Conservation (phyloP, 139 green algal genomes). For the Chlamydomonas sp. region DNA sequence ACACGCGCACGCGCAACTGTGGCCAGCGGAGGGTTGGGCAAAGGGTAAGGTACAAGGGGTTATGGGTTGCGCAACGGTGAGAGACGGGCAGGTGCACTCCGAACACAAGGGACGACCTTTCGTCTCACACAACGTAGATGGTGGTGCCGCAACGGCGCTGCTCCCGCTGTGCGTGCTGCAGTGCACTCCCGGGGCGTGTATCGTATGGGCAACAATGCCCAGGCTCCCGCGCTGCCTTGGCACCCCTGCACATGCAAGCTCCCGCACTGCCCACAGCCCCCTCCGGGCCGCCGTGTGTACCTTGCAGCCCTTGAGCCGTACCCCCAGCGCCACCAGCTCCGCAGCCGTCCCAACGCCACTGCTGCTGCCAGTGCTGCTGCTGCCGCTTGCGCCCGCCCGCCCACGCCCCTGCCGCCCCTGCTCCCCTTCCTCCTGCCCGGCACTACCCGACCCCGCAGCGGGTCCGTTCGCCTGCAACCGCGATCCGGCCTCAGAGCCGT, state of each 20-base stretch:
- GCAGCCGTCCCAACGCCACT: neutral
- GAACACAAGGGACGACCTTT: no score
- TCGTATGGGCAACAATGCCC: no score
- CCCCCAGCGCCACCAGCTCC: neutral
- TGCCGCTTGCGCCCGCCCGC: neutral
- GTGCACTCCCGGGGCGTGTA: no score
- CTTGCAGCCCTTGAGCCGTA: slow-evolving; percentile 10
- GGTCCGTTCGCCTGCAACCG: no score
- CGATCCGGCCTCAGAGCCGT: neutral
- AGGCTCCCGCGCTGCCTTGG: no score
- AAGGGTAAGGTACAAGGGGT: neutral
- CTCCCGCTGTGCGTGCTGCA: no score
- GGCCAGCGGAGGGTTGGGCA: neutral
- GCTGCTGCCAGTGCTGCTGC: neutral
- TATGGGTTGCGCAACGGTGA: neutral
- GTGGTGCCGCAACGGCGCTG: no score
- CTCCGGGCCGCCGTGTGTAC: neutral
- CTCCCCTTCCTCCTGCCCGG: neutral
- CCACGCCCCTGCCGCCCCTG: neutral
- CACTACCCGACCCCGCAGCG: no score
- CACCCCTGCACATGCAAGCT: no score
- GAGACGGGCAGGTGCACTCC: neutral
- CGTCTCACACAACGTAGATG: no score
- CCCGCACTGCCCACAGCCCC: no score
- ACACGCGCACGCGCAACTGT: slow-evolving; percentile 41